Base-by-base conservation (phyloP, 352 stramenopile species). In the Phytophthora sp. region DNA sequence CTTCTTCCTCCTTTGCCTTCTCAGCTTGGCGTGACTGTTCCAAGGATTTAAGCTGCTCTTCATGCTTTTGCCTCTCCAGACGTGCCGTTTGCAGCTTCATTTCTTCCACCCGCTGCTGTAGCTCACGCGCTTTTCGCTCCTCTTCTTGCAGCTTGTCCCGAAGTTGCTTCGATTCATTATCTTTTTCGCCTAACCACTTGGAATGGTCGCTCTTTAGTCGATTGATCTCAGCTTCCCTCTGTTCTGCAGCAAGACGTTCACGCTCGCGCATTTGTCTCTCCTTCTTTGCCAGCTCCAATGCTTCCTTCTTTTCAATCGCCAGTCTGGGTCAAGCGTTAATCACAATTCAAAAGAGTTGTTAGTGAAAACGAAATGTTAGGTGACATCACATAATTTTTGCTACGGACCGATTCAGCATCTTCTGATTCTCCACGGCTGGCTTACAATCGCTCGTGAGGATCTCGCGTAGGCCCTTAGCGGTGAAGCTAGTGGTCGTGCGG, bases 251-350 rank as follows among this genome's bases (percentile, higher is more conserved):
- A 5, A 74, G 17, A 31, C 61, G 76, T 37, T 93, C 78, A 23
- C 82, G 69, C 49, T 93, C 83, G 23, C 87, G 78, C 61, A 87
- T 75, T 23, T 63, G 53, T 20, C 79, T 72, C 24, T 95, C 82
- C 30, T n/a, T n/a, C n/a, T n/a, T n/a, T n/a, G n/a, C n/a, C n/a
- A n/a, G n/a, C n/a, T n/a, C n/a, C n/a, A n/a, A n/a, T n/a, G n/a
- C n/a, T n/a, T n/a, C n/a, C n/a, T n/a, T n/a, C n/a, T 93, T 94
- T 26, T 94, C 84, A 41, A 74, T 60, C 13, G 77, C 82, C 41
- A 94, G 61, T 8, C 78, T 89, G 32, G 12, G 51, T 3, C n/a
- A n/a, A n/a, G n/a, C n/a, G n/a, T n/a, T n/a, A n/a, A n/a, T n/a
- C n/a, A n/a, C n/a, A n/a, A n/a, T n/a, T n/a, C n/a, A n/a, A n/a